Evolutionary conservation across 169 alveolate genomes (phyloP), one percentile per base, ranked within the genome.

Genomic region (Neospora caninum): DNA sequence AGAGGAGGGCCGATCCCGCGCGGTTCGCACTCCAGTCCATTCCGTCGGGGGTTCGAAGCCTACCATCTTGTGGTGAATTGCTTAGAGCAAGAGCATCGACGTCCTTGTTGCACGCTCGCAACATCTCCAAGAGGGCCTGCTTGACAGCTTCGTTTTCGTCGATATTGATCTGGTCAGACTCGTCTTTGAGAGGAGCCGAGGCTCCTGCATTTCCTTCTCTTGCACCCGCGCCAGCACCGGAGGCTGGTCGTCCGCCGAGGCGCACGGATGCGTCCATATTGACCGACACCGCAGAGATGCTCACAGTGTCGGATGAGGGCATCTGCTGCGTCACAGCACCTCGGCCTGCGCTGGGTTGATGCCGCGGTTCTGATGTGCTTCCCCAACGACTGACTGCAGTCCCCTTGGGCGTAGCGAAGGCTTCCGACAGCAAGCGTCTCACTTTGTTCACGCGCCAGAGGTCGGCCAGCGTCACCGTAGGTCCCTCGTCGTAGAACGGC

Each of bases 401-500:
- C n/a, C n/a, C 73, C 73, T 64, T 64, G 25, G 73, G 73, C 31
- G 73, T 64, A 25, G 80, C 69, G 42, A 89, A 43, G n/a, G 43
- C 91, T 34, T 82, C 49, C 42, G 94, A 91, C 84, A 91, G 67
- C 67, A 78, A 29, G 31, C 78, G 91, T 43, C 94, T 82, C 83
- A 91, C 67, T n/a, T 36, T 49, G 73, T 91, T 91, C n/a, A 54
- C 36, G 29, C 94, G 82, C 73, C 69, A 69, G 67, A 91, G 69
- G 38, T 91, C 94, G 4, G 82, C 91, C 36, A 80, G 27, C 0
- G 94, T 91, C 38, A 91, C 36, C 38, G n/a, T 2, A 16, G 94
- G 80, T 10, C 88, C 82, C 0, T 49, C 70, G 20, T 43, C 94
- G 36, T 43, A 1, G 80, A 39, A 34, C 45, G 82, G 84, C 58